Conservation (phyloP, 2,329 filamentous ascomycete genomes). For the Diatrype stigma region DNA sequence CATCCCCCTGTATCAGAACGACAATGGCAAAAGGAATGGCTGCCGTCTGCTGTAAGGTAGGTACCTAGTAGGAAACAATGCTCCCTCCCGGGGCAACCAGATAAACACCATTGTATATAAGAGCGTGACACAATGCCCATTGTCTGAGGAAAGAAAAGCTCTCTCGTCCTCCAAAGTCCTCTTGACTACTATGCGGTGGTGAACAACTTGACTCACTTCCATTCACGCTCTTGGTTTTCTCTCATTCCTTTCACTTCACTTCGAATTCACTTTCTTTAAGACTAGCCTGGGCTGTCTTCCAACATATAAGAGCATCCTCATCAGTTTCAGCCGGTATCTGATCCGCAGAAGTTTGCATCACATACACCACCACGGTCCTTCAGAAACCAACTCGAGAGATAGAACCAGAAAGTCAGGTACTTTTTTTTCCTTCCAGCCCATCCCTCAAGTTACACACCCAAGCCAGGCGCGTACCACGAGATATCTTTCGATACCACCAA, state of each 20-base stretch:
- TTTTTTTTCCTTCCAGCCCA: background rate
- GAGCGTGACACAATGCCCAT: background rate
- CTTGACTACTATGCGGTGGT: background rate
- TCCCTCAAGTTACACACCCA: background rate
- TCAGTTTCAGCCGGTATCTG: background rate
- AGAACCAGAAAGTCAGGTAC: background rate
- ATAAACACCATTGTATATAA: constrained; percentile 1
- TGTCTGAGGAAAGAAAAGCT: background rate
- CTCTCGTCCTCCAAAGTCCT: background rate
- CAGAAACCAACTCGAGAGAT: background rate
- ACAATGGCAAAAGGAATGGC: no score
- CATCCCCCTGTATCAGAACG: no score
- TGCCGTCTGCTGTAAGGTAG: no score
- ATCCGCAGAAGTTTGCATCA: background rate
- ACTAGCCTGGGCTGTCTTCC: no score
- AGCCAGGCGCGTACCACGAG: background rate
- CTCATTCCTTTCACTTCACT: background rate
- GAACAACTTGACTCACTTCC: background rate
- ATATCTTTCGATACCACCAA: background rate
- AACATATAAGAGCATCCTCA: background rate
- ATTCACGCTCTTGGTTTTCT: background rate
- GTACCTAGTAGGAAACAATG: no score
- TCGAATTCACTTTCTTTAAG: no score
- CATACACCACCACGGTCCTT: background rate
- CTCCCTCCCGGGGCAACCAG: background rate